Evolutionary conservation across 306 rosid species (phyloP).

Genomic region (Argentina anserina): DNA sequence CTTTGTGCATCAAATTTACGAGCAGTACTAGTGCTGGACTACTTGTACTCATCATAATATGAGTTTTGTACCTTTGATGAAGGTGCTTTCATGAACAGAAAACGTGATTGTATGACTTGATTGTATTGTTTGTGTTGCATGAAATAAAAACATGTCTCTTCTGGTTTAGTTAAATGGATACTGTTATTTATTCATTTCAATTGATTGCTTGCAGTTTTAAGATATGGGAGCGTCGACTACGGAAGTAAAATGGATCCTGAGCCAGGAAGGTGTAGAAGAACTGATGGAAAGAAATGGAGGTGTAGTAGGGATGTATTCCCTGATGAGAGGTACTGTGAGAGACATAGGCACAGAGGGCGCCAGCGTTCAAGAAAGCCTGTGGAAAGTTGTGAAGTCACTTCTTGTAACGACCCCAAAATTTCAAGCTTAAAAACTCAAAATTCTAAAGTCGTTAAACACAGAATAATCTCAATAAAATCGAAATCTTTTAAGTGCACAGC

Average conservation of each 20-base stretch:
- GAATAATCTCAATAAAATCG: too few species aligned
- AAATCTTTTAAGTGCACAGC: too few species aligned
- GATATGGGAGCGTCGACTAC: constrained; percentile 37
- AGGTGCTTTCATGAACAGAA: not conserved
- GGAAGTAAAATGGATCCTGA: constrained; percentile 51
- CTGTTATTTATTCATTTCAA: constrained; percentile 14
- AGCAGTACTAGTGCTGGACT: not conserved
- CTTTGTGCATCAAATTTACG: not conserved
- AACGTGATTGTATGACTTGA: not conserved
- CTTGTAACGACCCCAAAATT: too few species aligned
- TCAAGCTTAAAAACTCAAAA: too few species aligned
- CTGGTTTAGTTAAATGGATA: constrained; percentile 11
- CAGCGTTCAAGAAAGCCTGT: constrained; percentile 99
- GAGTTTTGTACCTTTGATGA: not conserved
- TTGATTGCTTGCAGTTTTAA: constrained; percentile 37
- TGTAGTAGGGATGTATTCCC: constrained; percentile 48
- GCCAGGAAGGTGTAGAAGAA: constrained; percentile 79
- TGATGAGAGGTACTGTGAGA: constrained; percentile 66
- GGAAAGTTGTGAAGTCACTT: constrained; percentile 55
- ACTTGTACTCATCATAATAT: not conserved
- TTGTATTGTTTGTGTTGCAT: not conserved
- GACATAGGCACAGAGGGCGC: constrained; percentile 87
- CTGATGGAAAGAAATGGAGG: constrained; percentile 97
- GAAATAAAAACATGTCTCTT: not conserved
- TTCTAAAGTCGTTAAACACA: too few species aligned